phyloP scores from a whole-genome alignment of 371 early-diverging fungal genomes.

The Lichtheimia corymbifera region DNA sequence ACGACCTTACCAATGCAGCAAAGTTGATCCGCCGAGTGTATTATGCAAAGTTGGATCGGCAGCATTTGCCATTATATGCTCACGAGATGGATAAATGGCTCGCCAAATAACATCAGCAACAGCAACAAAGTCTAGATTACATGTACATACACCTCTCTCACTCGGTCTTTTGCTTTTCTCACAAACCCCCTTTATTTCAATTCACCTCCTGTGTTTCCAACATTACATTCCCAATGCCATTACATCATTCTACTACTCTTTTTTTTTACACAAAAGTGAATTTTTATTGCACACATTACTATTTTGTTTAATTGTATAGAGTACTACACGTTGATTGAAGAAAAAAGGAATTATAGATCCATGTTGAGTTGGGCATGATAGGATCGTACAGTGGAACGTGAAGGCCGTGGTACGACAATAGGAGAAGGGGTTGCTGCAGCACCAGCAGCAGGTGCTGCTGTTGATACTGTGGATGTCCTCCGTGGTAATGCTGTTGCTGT shows the following conservation, averaged over 20 bases:
- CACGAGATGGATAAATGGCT: conserved; percentile 11
- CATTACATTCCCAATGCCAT: too few species aligned
- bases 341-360: not conserved
- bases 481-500: not conserved
- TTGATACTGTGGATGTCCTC: not conserved
- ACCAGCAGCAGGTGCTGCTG: not conserved
- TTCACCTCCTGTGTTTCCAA: too few species aligned
- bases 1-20: conserved; percentile 66
- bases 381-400: conserved; percentile 7
- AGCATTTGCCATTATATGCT: conserved; percentile 40
- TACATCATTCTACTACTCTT: too few species aligned
- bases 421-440: not conserved
- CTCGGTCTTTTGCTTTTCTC: too few species aligned
- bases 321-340: not conserved
- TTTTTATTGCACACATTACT: not conserved
- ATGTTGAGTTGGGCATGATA: conserved; percentile 13
- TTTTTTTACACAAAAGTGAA: not conserved
- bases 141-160: too few species aligned
- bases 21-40: conserved; percentile 63
- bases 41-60: conserved; percentile 48
- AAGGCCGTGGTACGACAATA: conserved; percentile 5
- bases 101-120: conserved; percentile 3
- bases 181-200: too few species aligned
- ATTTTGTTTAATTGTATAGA: conserved; percentile 3
- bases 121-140: not conserved